Percentiles rank a stretch among this genome's conserved stretches.
Evolutionary conservation across 2,329 filamentous ascomycete genomes (phyloP).

Genomic region (Aspergillus nomiae): DNA sequence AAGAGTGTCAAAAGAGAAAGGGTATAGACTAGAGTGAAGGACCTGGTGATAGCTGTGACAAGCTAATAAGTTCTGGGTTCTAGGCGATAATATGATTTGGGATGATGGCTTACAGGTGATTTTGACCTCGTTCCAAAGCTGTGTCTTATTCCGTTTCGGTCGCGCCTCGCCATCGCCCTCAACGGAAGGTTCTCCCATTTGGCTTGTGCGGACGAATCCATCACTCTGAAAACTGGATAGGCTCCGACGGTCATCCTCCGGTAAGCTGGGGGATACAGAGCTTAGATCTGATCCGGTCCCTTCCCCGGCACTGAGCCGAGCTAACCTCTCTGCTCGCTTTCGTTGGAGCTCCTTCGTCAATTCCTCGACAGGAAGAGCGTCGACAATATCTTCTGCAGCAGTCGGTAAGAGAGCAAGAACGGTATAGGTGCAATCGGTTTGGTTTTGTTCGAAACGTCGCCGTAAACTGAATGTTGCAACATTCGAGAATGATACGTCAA

Average conservation of each 20-base stretch:
- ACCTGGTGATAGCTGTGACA: slow-evolving; percentile 75
- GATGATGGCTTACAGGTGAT: slow-evolving; percentile 72
- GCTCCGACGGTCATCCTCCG: slow-evolving; percentile 81
- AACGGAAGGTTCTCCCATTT: slow-evolving; percentile 62
- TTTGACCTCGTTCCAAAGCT: slow-evolving; percentile 96
- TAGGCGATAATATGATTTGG: background rate
- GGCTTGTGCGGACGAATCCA: slow-evolving; percentile 80
- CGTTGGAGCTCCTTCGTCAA: slow-evolving; percentile 93
- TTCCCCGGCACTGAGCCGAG: slow-evolving; percentile 59
- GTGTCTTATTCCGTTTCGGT: slow-evolving; percentile 79
- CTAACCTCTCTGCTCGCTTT: slow-evolving; percentile 77
- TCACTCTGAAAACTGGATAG: slow-evolving; percentile 76
- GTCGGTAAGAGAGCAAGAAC: slow-evolving; percentile 94
- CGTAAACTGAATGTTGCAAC: slow-evolving; percentile 65
- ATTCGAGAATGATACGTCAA: slow-evolving; percentile 11
- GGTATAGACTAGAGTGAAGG: slow-evolving; percentile 90
- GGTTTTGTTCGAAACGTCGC: slow-evolving; percentile 96
- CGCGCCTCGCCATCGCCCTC: slow-evolving; percentile 50
- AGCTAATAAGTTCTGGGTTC: slow-evolving; percentile 15
- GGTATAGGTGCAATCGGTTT: slow-evolving; percentile 97
- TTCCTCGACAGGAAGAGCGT: slow-evolving; percentile 85
- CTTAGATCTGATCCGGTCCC: slow-evolving; percentile 58
- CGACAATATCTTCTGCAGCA: slow-evolving; percentile 83
- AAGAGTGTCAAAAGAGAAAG: slow-evolving; percentile 86
- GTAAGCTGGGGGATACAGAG: slow-evolving; percentile 66